Percentiles rank a stretch among this genome's conserved stretches.
These are phyloP conservation scores for Coemansia sp. DNA, from an alignment of 192 early-diverging fungal species.

Conservation along the genomic window DNA sequence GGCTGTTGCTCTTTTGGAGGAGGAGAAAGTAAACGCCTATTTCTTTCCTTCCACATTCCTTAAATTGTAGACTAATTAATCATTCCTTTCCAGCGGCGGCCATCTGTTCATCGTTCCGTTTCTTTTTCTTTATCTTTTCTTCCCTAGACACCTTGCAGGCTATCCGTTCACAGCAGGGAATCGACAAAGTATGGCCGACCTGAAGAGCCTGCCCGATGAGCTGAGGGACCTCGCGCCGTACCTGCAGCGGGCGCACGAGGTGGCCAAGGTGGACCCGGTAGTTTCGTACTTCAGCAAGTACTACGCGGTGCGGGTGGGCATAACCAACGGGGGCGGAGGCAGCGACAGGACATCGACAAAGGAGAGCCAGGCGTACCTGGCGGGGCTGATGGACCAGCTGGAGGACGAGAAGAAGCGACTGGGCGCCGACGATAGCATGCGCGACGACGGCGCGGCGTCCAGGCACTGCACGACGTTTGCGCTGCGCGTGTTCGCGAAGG, in stretches of 20 bases:
- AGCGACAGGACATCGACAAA: slow-evolving; percentile 55
- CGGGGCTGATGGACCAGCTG: slow-evolving; percentile 71
- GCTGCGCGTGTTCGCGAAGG: slow-evolving; percentile 81
- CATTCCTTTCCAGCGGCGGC: too few species aligned
- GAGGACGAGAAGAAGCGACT: slow-evolving; percentile 77
- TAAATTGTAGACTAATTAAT: too few species aligned
- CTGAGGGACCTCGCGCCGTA: slow-evolving; percentile 70
- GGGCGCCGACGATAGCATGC: slow-evolving; percentile 65
- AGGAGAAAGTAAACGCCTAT: too few species aligned
- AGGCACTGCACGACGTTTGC: slow-evolving; percentile 90
- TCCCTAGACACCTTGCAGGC: too few species aligned
- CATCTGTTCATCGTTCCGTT: slow-evolving; percentile 7
- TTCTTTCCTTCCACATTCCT: too few species aligned
- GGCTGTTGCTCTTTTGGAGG: too few species aligned
- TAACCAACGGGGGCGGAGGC: slow-evolving; percentile 58
- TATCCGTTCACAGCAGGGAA: not conserved
- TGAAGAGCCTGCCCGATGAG: slow-evolving; percentile 58
- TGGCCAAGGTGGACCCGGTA: slow-evolving; percentile 77
- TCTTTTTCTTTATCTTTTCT: slow-evolving; percentile 8
- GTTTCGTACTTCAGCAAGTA: slow-evolving; percentile 90
- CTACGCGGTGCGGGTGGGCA: slow-evolving; percentile 82
- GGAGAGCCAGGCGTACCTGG: slow-evolving; percentile 64
- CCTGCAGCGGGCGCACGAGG: slow-evolving; percentile 81
- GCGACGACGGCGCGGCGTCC: slow-evolving; percentile 72
- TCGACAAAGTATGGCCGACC: slow-evolving; percentile 12